Base-by-base conservation (phyloP, 352 stramenopile genomes). In the Pythium diclinum region DNA sequence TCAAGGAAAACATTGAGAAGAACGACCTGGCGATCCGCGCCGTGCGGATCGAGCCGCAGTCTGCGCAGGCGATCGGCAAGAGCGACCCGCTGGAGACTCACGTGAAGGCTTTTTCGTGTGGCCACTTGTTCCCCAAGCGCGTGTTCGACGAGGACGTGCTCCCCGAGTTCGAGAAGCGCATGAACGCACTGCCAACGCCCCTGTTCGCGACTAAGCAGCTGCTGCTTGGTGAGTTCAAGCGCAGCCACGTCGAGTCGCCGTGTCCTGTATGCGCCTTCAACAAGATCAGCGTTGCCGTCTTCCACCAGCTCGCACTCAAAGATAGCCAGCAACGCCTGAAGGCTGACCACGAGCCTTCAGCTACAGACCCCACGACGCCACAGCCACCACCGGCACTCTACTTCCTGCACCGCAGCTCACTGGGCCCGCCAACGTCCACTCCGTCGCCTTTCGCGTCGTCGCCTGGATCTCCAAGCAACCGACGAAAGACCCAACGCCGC, bases 81-180 rank as follows among this genome's bases (percentile, higher is more conserved):
- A 91, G 81, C 36, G 87, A 95, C 25, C 87, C 87, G 25, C 71
- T 95, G 8, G 87, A 95, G 63, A 95, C 87, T 14, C 87, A 95
- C 61, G 85, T 88, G 17, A 92, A 93, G 69, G 87, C 77, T 2
- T 95, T 95, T 59, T 89, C 85, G 13, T 95, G 87, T 38, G 80
- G 82, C 13, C 87, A 95, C 56, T 65, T 92, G 19, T 95, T 92
- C 58, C 83, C 87, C 10, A 93, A 93, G 73, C 83, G 87, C 32
- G 75, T 95, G 49, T 94, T 91, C 49, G 85, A 95, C 53, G 87
- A 95, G 59, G 87, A 95, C 36, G 76, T 95, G 13, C 49, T 94
- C 17, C 74, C 76, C 10, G 80, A 91, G 61, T 95, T 95, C 56
- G 87, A 93, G 38, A 92, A 87, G 70, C 81, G 82, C 19, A 84